Base-by-base conservation (phyloP, 805 yeast genomes). In the Wickerhamiella siamensis region DNA sequence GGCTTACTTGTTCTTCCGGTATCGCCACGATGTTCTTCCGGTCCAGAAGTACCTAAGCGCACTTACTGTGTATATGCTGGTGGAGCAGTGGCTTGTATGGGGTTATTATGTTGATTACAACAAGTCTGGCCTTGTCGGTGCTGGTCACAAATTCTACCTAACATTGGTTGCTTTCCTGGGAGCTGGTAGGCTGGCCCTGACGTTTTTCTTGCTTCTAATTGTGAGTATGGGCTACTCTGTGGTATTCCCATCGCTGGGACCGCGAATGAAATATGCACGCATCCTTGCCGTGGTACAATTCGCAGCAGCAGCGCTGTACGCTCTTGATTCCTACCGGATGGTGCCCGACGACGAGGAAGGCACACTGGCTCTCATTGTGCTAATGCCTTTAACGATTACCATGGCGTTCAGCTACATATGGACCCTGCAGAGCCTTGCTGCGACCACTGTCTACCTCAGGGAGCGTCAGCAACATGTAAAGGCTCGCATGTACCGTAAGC, bases 201-300 rank as follows among this genome's bases (percentile, higher is more conserved):
- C 95, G 5, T 80, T 88, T 62, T 91, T 88, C 64, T 64, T 91
- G 53, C 67, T 91, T 43, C 67, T 88, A 49, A 79, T 84, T 52
- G 88, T 91, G 43, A 71, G 93, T 12, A 67, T 87, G 50, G 99
- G 99, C 33, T 91, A 87, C 62, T 96, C 97, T 47, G 86, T 91
- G 38, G 97, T 91, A 39, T 76, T 74, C 55, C 86, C 95, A 36
- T 79, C 86, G 47, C 70, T 91, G 46, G 82, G 86, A 37, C 74
- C 74, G 58, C 73, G 74, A 42, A 83, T 91, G 95, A 66, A 77
- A 53, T 75, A 69, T 58, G 75, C 83, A 58, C 71, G 77, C 53
- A 58, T 75, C 12, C 67, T 78, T 40, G 73, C 82, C 1, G 70
- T 57, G 4, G 60, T 71, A 14, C 80, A 77, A 46, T 77, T 76